Percentiles rank a stretch among this genome's conserved stretches.
phyloP scores from a whole-genome alignment of 1,284 basidiomycete genomes.

The Macrocybe sp. region DNA sequence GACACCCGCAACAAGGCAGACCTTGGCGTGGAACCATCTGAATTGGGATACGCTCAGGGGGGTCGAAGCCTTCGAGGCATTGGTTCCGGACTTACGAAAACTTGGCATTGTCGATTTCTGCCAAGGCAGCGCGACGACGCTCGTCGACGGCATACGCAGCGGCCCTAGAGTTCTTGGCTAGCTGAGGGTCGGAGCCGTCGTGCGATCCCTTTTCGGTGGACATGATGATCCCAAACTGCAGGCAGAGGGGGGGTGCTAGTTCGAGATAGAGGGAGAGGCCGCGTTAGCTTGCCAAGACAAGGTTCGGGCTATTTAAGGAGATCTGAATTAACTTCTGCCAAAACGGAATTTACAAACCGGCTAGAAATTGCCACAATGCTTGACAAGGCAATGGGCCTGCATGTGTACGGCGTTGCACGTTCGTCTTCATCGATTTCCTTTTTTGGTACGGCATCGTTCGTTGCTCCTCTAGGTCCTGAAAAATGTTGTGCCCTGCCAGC shows the following conservation, averaged over 20 bases:
- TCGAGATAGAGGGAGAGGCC: no score
- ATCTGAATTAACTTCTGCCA: no score
- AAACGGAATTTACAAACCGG: no score
- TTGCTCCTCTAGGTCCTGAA: no score
- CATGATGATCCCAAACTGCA: no score
- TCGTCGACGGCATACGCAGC: conserved; percentile 48
- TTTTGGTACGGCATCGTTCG: not conserved
- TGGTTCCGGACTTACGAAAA: conserved; percentile 46
- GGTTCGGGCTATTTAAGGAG: no score
- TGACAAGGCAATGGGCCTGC: not conserved
- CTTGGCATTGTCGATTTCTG: conserved; percentile 72
- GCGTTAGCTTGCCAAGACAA: no score
- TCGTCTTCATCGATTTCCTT: conserved; percentile 12
- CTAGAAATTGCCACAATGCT: no score
- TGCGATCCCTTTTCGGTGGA: no score
- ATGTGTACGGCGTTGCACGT: conserved; percentile 17
- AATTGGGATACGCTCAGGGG: not conserved
- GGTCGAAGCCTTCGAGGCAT: not conserved
- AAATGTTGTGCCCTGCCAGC: no score
- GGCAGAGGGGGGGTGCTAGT: no score
- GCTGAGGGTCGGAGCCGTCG: no score
- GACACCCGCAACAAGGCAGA: conserved; percentile 69
- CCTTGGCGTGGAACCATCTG: conserved; percentile 67
- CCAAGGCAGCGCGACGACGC: conserved; percentile 65
- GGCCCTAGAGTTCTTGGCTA: not conserved